Evolutionary conservation across 176 grass and related monocot genomes (phyloP).

Genomic region (Cocos nucifera): DNA sequence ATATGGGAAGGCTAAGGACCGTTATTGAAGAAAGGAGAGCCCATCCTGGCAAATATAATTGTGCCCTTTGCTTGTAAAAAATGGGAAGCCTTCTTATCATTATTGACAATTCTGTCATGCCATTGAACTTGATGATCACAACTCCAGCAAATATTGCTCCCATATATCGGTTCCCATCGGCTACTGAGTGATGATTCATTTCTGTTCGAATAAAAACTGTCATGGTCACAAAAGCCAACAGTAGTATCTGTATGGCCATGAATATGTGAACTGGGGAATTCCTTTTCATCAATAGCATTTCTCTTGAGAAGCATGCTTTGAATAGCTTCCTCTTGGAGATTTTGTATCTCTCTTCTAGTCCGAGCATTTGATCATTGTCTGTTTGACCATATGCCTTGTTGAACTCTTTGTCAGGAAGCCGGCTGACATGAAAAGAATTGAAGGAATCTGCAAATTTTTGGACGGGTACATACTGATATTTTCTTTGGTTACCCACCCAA

Average conservation of each 20-base stretch:
- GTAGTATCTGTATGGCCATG: slow-evolving; percentile 69
- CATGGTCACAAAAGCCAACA: slow-evolving; percentile 65
- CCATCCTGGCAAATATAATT: slow-evolving; percentile 85
- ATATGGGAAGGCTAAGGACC: slow-evolving; percentile 64
- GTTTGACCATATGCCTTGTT: slow-evolving; percentile 20
- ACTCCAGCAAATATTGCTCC: slow-evolving; percentile 60
- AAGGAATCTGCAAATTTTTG: slow-evolving; percentile 57
- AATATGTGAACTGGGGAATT: slow-evolving; percentile 87
- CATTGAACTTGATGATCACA: slow-evolving; percentile 89
- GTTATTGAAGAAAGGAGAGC: slow-evolving; percentile 72
- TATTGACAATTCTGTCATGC: slow-evolving; percentile 88
- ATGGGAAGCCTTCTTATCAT: slow-evolving; percentile 84
- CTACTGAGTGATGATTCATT: slow-evolving; percentile 58
- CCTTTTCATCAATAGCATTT: slow-evolving; percentile 67
- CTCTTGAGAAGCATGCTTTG: slow-evolving; percentile 83
- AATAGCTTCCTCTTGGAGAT: slow-evolving; percentile 75
- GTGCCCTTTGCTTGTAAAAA: slow-evolving; percentile 84
- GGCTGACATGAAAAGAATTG: slow-evolving; percentile 25
- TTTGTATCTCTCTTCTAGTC: slow-evolving; percentile 29
- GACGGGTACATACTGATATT: slow-evolving; percentile 53
- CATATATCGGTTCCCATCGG: slow-evolving; percentile 72
- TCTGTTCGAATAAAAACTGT: slow-evolving; percentile 74
- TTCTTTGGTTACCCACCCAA: slow-evolving; percentile 50
- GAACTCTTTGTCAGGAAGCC: slow-evolving; percentile 18
- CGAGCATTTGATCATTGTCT: slow-evolving; percentile 24